Percentiles rank a stretch among this genome's conserved stretches.
Conservation (phyloP, 495 filamentous ascomycete genomes). For the Aspergillus panamensis region DNA sequence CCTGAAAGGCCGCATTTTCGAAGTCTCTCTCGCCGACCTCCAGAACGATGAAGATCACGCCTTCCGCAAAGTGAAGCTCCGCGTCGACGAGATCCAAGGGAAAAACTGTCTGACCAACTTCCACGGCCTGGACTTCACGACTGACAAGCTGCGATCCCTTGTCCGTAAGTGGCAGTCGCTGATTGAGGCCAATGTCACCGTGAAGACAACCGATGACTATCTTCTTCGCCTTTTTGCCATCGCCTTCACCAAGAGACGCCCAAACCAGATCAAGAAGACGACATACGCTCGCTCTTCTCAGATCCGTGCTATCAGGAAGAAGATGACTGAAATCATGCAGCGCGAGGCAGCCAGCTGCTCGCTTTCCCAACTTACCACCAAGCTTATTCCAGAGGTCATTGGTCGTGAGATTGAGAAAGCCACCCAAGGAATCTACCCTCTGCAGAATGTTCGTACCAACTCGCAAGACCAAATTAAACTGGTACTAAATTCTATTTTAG, state of each 20-base stretch:
- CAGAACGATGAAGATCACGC: slow-evolving; percentile 99
- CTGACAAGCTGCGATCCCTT: slow-evolving; percentile 96
- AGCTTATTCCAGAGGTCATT: slow-evolving; percentile 98
- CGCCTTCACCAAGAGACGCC: slow-evolving; percentile 96
- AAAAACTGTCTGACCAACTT: slow-evolving; percentile 99
- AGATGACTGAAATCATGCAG: slow-evolving; percentile 99
- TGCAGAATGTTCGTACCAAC: slow-evolving; percentile 78
- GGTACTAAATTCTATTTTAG: slow-evolving; percentile 51
- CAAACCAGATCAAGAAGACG: slow-evolving; percentile 99
- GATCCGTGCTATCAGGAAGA: slow-evolving; percentile 94
- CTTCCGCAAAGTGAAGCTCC: slow-evolving; percentile 98
- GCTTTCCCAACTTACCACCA: slow-evolving; percentile 88
- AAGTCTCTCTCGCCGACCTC: slow-evolving; percentile 96
- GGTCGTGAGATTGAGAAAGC: slow-evolving; percentile 99
- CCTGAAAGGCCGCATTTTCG: slow-evolving; percentile 96
- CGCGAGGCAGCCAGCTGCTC: slow-evolving; percentile 92
- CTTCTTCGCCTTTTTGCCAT: slow-evolving; percentile 97
- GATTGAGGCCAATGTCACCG: slow-evolving; percentile 98
- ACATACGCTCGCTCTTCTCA: slow-evolving; percentile 95
- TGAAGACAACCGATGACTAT: slow-evolving; percentile 99
- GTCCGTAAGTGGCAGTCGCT: slow-evolving; percentile 99
- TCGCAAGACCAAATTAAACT: background rate
- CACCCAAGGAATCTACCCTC: slow-evolving; percentile 97
- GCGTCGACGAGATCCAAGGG: slow-evolving; percentile 97
- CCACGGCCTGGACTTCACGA: slow-evolving; percentile 99